These are phyloP conservation scores for Cicer cuneatum DNA, from an alignment of 306 rosid genomes.

Conservation along the genomic window DNA sequence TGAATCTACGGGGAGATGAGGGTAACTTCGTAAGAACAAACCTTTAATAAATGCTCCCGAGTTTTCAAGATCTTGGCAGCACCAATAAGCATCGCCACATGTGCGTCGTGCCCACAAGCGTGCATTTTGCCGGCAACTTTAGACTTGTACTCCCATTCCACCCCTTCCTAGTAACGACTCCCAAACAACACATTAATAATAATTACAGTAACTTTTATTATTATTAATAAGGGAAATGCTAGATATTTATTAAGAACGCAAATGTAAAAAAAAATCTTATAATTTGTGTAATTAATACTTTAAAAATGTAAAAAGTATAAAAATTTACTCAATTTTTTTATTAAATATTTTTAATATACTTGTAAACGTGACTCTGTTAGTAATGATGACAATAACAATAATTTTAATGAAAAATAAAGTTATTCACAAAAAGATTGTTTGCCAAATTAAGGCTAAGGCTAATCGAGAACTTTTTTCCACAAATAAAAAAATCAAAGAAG, in stretches of 20 bases:
- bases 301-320: too few species aligned
- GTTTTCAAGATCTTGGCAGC: slow-evolving; percentile 92
- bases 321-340: too few species aligned
- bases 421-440: neutral
- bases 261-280: too few species aligned
- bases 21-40: slow-evolving; percentile 4
- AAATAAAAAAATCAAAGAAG: neutral
- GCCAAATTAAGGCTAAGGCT: neutral
- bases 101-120: slow-evolving; percentile 99
- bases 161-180: slow-evolving; percentile 61
- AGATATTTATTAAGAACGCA: too few species aligned
- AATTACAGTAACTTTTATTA: too few species aligned
- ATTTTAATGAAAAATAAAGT: neutral
- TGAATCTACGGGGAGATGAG: neutral
- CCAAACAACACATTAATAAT: neutral
- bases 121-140: slow-evolving; percentile 96
- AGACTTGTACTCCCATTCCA: slow-evolving; percentile 88
- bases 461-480: neutral
- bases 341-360: too few species aligned
- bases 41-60: slow-evolving; percentile 91
- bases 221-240: too few species aligned
- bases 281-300: too few species aligned
- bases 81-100: slow-evolving; percentile 93
- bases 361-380: too few species aligned
- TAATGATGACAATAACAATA: too few species aligned